A percentile compares a stretch with the other conserved stretches of the same genome.
These are phyloP conservation scores for Mrakia blollopis DNA, from an alignment of 768 basidiomycete species.

Conservation along the genomic window DNA sequence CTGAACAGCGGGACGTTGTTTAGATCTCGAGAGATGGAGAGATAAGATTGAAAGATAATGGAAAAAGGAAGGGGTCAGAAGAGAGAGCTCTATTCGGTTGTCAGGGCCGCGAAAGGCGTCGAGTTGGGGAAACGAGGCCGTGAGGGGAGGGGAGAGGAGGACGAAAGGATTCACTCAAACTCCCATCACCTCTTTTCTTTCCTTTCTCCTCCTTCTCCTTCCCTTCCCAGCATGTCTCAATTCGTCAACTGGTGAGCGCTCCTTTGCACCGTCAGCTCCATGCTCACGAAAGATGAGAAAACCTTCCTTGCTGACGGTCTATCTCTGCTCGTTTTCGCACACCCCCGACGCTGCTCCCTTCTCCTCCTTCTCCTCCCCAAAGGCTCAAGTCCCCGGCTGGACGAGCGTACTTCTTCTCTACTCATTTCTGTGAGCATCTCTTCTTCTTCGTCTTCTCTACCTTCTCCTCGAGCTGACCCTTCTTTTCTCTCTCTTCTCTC, in stretches of 20 bases:
- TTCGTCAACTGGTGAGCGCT: constrained; percentile 30
- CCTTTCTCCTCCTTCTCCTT: background rate
- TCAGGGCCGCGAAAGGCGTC: background rate
- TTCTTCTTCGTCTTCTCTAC: background rate
- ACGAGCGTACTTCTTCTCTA: constrained; percentile 33
- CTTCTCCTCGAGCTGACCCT: background rate
- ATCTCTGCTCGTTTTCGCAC: background rate
- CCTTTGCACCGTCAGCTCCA: too few species aligned
- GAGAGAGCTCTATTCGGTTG: background rate
- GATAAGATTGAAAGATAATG: background rate
- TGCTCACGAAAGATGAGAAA: background rate
- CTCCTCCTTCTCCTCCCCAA: too few species aligned
- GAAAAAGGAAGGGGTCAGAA: too few species aligned
- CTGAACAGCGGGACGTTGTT: too few species aligned
- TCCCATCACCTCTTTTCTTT: background rate
- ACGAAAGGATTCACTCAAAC: background rate
- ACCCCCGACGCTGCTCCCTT: background rate
- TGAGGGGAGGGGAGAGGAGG: background rate
- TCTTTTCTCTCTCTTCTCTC: background rate
- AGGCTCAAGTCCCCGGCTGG: constrained; percentile 32
- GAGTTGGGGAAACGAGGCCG: background rate
- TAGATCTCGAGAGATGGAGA: background rate
- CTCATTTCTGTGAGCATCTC: constrained; percentile 30
- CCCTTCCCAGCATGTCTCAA: constrained; percentile 21
- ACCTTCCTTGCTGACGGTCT: background rate